Evolutionary conservation across 208 protist species (phyloP), one percentile per base, ranked within the genome.

Genomic region (Herpetomonas samuelpessoai): DNA sequence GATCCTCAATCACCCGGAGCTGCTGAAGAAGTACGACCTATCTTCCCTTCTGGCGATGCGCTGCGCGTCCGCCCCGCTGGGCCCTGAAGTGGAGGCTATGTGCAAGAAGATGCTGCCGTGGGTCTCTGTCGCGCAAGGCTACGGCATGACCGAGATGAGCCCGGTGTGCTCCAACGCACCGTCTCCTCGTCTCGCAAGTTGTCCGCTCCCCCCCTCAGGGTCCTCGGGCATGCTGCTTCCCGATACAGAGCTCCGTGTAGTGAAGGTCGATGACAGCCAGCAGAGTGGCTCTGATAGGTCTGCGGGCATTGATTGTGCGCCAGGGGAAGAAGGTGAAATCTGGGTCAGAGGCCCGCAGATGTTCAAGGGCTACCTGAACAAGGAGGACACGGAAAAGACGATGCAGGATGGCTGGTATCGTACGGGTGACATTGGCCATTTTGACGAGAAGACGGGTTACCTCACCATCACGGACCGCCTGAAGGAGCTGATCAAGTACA

Each of bases 401-500:
- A 80, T 92, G 22, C 62, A 73, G 29, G 81, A 88, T 38, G 81
- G 76, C n/a, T 92, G 68, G 65, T 66, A 81, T 44, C 78, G 72
- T 45, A 93, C 86, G n/a, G 86, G 88, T 46, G 87, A 93, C 49
- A 88, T 93, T 53, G 83, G 75, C 26, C 53, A 71, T 22, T 57
- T 79, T n/a, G 79, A 91, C 41, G 65, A 52, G 3, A 53, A 64
- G 18, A 80, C 65, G 2, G 62, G 68, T 25, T 58, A 83, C 25
- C 56, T 81, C 19, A 62, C 71, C 49, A 86, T 93, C 56, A 69
- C 68, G 25, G 88, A 93, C 62, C 78, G 91, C 53, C 54, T 88
- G 41, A 96, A 96, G 69, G 90, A 96, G 60, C 68, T 96, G 24
- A 96, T 96, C 60, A 96, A 96, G 73, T 83, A 76, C 71, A 96